Conservation (phyloP, 805 yeast genomes). For the Clavispora phyllophila region DNA sequence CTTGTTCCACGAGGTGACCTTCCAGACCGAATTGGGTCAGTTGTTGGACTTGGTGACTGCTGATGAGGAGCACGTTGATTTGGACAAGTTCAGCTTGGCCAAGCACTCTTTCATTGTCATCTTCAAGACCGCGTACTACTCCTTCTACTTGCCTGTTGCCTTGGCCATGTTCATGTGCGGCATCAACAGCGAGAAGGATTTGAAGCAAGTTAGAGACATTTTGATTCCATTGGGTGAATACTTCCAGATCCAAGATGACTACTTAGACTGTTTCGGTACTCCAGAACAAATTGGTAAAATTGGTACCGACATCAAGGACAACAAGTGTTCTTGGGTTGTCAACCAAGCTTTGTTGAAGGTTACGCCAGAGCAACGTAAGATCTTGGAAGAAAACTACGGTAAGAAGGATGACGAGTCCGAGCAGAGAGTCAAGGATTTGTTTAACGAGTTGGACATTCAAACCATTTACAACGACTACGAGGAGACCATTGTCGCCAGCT, state of each 20-base stretch:
- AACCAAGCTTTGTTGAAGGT: slow-evolving; percentile 84
- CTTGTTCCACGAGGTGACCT: slow-evolving; percentile 93
- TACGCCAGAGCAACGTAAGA: slow-evolving; percentile 71
- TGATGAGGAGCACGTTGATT: slow-evolving; percentile 90
- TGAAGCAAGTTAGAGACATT: slow-evolving; percentile 82
- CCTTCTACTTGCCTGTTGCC: slow-evolving; percentile 96
- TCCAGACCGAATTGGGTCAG: slow-evolving; percentile 97
- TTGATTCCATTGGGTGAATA: slow-evolving; percentile 95
- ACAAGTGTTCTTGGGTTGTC: slow-evolving; percentile 97
- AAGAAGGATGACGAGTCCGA: slow-evolving; percentile 68
- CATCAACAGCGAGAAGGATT: slow-evolving; percentile 59
- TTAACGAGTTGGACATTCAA: slow-evolving; percentile 68
- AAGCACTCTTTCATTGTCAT: slow-evolving; percentile 95
- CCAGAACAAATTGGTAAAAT: slow-evolving; percentile 97
- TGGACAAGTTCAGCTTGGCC: slow-evolving; percentile 75
- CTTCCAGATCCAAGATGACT: slow-evolving; percentile 98
- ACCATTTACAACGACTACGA: slow-evolving; percentile 74
- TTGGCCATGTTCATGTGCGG: slow-evolving; percentile 94
- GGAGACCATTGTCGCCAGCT: slow-evolving; percentile 63
- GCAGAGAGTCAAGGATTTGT: slow-evolving; percentile 64
- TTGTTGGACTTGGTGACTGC: slow-evolving; percentile 93
- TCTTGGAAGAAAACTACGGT: slow-evolving; percentile 88
- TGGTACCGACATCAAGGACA: slow-evolving; percentile 97
- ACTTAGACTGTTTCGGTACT: slow-evolving; percentile 92
- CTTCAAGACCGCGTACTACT: slow-evolving; percentile 95